Evolutionary conservation across 805 yeast species (phyloP).

Genomic region (Yarrowia bubula): DNA sequence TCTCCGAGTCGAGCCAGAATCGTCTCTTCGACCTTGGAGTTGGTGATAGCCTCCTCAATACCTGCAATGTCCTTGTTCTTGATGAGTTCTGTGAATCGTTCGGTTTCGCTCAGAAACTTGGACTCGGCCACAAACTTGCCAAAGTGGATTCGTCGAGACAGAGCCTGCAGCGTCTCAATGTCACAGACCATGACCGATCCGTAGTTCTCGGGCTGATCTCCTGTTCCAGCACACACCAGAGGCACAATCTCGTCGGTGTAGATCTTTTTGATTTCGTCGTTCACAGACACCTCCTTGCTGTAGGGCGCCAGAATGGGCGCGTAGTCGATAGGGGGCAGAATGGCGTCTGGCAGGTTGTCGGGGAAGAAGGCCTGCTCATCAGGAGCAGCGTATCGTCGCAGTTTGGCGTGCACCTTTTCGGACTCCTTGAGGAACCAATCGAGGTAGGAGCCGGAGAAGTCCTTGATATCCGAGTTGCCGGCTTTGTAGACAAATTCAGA

Average conservation of each 20-base stretch:
- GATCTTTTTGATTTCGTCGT: conserved; percentile 60
- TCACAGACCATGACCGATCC: conserved; percentile 87
- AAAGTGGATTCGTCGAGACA: conserved; percentile 90
- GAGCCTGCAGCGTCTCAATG: conserved; percentile 80
- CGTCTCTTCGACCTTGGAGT: conserved; percentile 78
- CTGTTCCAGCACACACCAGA: conserved; percentile 57
- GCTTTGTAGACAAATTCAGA: conserved; percentile 71
- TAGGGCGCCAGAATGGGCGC: conserved; percentile 77
- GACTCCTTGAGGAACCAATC: conserved; percentile 80
- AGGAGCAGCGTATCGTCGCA: conserved; percentile 89
- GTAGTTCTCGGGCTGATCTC: conserved; percentile 79
- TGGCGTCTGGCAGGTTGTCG: conserved; percentile 56
- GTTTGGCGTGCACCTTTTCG: conserved; percentile 71
- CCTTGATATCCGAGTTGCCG: conserved; percentile 48
- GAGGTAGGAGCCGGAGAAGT: conserved; percentile 74
- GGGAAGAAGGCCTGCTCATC: conserved; percentile 93
- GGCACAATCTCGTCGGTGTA: conserved; percentile 80
- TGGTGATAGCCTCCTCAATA: conserved; percentile 78
- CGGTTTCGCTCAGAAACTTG: conserved; percentile 70
- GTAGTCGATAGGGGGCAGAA: conserved; percentile 74
- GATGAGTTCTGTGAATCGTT: conserved; percentile 63
- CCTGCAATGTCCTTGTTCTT: conserved; percentile 63
- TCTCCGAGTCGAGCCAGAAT: conserved; percentile 73
- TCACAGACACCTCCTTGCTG: conserved; percentile 72
- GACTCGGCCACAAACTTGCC: conserved; percentile 98